Percentiles rank a stretch among this genome's conserved stretches.
phyloP scores from a whole-genome alignment of 2,329 filamentous ascomycete species.

The Dryadomyces quercus-mongolicae region DNA sequence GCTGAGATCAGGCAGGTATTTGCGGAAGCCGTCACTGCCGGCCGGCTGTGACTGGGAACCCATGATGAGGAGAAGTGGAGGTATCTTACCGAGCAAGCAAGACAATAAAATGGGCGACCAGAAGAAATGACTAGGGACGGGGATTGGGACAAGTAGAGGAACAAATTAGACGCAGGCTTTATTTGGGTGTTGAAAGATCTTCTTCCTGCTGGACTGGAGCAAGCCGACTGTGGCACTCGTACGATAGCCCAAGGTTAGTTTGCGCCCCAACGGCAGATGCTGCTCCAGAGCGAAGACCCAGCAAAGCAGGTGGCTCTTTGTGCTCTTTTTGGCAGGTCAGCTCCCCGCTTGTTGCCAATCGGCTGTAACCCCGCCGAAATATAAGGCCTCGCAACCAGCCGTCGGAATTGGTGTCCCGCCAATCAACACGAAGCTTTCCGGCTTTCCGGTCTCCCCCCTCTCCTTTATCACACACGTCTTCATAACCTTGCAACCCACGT shows the following conservation, averaged over 20 bases:
- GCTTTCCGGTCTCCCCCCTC: too few relatives aligned
- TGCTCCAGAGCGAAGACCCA: neutral
- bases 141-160: too few relatives aligned
- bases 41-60: neutral
- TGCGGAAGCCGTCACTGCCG: constrained; percentile 21
- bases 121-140: too few relatives aligned
- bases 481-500: too few relatives aligned
- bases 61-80: neutral
- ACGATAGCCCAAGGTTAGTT: neutral
- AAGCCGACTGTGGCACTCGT: neutral
- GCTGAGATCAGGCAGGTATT: constrained; percentile 49
- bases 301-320: neutral
- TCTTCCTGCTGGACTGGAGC: too few relatives aligned
- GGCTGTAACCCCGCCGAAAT: neutral
- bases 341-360: neutral
- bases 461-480: too few relatives aligned
- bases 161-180: too few relatives aligned
- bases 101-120: neutral
- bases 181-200: too few relatives aligned
- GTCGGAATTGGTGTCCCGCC: neutral
- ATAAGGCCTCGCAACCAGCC: too few relatives aligned
- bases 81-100: neutral
- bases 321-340: neutral
- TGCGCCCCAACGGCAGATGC: neutral
- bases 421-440: neutral